Percentiles rank a stretch among this genome's conserved stretches.
Evolutionary conservation across 768 basidiomycete species (phyloP).

Genomic region (Filobasidium floriforme): DNA sequence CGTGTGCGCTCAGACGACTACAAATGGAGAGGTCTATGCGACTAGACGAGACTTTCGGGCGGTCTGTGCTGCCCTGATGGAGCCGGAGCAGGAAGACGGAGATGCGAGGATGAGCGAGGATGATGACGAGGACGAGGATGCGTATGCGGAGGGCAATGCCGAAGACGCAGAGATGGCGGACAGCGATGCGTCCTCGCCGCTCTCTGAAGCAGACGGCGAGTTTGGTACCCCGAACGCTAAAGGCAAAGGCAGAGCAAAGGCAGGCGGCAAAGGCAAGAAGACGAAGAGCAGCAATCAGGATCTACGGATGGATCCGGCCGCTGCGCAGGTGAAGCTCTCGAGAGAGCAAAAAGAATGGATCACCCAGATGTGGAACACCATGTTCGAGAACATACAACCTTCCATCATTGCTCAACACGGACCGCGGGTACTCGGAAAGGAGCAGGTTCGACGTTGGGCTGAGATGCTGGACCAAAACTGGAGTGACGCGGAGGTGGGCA

Average conservation of each 20-base stretch:
- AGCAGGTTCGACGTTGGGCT: constrained; percentile 38
- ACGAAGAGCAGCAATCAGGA: not conserved
- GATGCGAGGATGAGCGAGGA: constrained; percentile 10
- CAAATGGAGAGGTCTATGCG: constrained; percentile 9
- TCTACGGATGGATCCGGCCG: not conserved
- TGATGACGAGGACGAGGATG: constrained; percentile 28
- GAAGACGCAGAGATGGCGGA: constrained; percentile 23
- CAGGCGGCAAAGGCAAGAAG: not conserved
- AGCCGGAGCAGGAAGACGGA: constrained; percentile 20
- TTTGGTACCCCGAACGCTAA: not conserved
- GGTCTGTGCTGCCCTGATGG: constrained; percentile 43
- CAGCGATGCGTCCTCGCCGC: constrained; percentile 12
- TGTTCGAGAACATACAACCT: constrained; percentile 17
- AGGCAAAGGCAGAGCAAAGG: not conserved
- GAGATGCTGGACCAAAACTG: constrained; percentile 40
- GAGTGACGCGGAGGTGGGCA: constrained; percentile 40
- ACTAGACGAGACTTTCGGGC: constrained; percentile 38
- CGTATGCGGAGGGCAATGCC: constrained; percentile 18
- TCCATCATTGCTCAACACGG: constrained; percentile 12
- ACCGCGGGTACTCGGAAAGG: constrained; percentile 29
- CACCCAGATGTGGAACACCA: constrained; percentile 38
- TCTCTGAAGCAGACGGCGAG: constrained; percentile 6
- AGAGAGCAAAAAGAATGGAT: constrained; percentile 35
- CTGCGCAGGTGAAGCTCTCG: constrained; percentile 20
- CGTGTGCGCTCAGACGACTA: constrained; percentile 10